These are phyloP conservation scores for Aegilops umbellulata DNA, from an alignment of 176 grass and related monocot genomes.

Conservation along the genomic window DNA sequence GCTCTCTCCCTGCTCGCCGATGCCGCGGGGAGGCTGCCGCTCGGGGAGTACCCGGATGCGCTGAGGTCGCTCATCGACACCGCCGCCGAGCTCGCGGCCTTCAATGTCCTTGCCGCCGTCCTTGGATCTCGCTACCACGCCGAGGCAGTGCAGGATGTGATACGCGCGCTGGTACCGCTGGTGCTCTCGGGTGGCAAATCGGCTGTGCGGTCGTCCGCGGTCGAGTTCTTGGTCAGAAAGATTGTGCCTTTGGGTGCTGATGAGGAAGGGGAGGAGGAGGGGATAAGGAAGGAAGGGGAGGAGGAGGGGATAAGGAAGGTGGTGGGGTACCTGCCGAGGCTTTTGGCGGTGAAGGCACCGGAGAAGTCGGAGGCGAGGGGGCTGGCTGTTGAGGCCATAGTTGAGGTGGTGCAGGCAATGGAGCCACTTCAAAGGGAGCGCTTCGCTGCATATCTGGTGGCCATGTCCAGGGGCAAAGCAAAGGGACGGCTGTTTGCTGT, in stretches of 20 bases:
- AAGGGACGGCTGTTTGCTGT: constrained; percentile 72
- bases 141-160: constrained; percentile 48
- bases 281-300: constrained; percentile 55
- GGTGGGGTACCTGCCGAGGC: constrained; percentile 62
- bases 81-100: constrained; percentile 38
- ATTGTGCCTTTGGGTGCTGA: constrained; percentile 60
- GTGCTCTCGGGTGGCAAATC: constrained; percentile 48
- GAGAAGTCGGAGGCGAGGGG: constrained; percentile 73
- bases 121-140: constrained; percentile 45
- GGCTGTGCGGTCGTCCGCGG: constrained; percentile 22
- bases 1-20: constrained; percentile 53
- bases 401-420: constrained; percentile 56
- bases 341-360: constrained; percentile 65
- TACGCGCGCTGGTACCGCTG: constrained; percentile 49
- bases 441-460: constrained; percentile 53
- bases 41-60: constrained; percentile 54
- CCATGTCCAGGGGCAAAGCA: constrained; percentile 66
- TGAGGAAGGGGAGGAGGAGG: constrained; percentile 54
- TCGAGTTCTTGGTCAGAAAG: constrained; percentile 62
- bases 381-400: constrained; percentile 68
- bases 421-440: constrained; percentile 28
- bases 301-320: constrained; percentile 62
- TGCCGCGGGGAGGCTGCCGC: constrained; percentile 55
- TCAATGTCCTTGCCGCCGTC: constrained; percentile 51
- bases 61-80: constrained; percentile 69